phyloP scores from a whole-genome alignment of 106 monocot genomes.

The Phalaenopsis aphrodite region DNA sequence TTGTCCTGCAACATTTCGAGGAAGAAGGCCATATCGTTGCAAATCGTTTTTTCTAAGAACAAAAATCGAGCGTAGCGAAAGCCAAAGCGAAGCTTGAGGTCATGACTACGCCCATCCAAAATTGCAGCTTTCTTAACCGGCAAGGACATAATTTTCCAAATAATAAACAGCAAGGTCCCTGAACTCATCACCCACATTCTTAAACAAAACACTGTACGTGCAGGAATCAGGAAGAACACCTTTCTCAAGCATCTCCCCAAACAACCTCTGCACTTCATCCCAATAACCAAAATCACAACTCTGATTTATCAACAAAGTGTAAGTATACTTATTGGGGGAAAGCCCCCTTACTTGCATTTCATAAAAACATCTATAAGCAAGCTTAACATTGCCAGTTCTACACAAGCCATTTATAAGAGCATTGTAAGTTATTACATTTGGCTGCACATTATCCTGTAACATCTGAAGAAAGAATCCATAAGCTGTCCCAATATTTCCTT shows the following conservation, averaged over 20 bases:
- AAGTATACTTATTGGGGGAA: conserved; percentile 75
- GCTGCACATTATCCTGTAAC: conserved; percentile 29
- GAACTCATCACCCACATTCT: conserved; percentile 41
- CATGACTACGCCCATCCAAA: background rate
- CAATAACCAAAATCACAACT: conserved; percentile 57
- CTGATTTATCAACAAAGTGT: conserved; percentile 64
- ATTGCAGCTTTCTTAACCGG: conserved; percentile 10
- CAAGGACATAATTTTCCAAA: conserved; percentile 46
- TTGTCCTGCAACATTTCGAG: background rate
- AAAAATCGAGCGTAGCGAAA: background rate
- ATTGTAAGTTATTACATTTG: conserved; percentile 89
- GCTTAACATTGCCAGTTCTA: conserved; percentile 26
- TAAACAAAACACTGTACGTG: conserved; percentile 47
- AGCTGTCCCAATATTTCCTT: conserved; percentile 40
- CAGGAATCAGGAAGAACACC: conserved; percentile 59
- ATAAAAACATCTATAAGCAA: conserved; percentile 56
- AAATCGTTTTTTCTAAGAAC: background rate
- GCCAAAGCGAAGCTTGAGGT: background rate
- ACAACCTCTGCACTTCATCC: conserved; percentile 64
- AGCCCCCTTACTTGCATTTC: conserved; percentile 72
- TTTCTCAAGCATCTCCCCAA: conserved; percentile 60
- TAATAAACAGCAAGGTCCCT: conserved; percentile 26
- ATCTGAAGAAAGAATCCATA: conserved; percentile 42
- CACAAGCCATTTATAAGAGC: conserved; percentile 79
- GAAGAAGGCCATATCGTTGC: background rate